A percentile compares a stretch with the other conserved stretches of the same genome.
These are phyloP conservation scores for Veloboletus limbatus DNA, from an alignment of 1,284 basidiomycete genomes.

Conservation along the genomic window DNA sequence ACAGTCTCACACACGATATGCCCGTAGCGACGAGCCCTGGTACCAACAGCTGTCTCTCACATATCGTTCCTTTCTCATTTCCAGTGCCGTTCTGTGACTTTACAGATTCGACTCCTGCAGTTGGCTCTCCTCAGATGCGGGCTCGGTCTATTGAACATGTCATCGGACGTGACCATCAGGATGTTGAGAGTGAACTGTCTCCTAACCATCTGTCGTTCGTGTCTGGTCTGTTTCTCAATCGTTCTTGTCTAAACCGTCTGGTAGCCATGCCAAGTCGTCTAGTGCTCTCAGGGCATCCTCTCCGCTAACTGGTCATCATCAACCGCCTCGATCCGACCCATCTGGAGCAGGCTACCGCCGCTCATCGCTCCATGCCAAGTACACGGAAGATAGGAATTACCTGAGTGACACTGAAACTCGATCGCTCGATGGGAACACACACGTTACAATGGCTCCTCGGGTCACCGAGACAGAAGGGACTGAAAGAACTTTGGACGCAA, in stretches of 20 bases:
- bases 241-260: conserved; percentile 6
- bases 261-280: conserved; percentile 9
- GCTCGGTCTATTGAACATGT: neutral
- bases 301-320: conserved; percentile 10
- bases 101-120: neutral
- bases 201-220: conserved; percentile 14
- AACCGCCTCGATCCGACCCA: neutral
- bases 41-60: conserved; percentile 14
- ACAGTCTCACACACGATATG: neutral
- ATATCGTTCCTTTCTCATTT: conserved; percentile 19
- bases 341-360: neutral
- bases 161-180: neutral
- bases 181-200: neutral
- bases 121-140: neutral
- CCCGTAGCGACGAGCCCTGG: conserved; percentile 3
- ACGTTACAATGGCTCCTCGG: neutral
- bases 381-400: neutral
- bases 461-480: neutral
- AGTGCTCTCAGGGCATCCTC: conserved; percentile 12
- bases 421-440: neutral
- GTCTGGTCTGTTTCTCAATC: neutral
- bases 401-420: conserved; percentile 1
- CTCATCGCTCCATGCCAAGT: neutral
- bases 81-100: conserved; percentile 12
- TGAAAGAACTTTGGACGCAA: neutral